Base-by-base conservation (phyloP, 2,329 filamentous ascomycete genomes). In the Curvularia lunata region DNA sequence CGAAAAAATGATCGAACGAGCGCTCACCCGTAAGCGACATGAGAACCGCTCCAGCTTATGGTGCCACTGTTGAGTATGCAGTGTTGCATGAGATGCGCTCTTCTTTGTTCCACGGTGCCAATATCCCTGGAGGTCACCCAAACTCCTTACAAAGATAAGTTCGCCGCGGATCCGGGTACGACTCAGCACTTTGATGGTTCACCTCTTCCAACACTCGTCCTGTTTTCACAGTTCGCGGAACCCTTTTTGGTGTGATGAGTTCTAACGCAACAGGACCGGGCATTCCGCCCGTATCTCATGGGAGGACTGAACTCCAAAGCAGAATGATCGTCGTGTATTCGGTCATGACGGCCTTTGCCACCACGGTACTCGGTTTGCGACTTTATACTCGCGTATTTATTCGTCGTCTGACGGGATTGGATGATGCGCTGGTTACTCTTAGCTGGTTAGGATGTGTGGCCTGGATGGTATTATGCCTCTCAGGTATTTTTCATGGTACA, bases 331-430 rank as follows among this genome's bases (percentile, higher is more conserved):
- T 60, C 30, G 48, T 64, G 21, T 62, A 65, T 50, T 40, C 58
- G 23, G 46, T 52, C 3, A 52, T 64, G 54, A 67, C 58, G 10
- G 49, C 49, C 7, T 19, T 67, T 9, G 64, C 64, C 21, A 54
- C 61, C 5, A 27, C 61, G 8, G 40, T 61, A 13, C 50, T 67
- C 8, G 52, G 38, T 1, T 45, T 67, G 40, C 58, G 64, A 37
- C 19, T 67, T n/a, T 64, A 66, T 48, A 67, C 64, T 7, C 61
- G 64, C 9, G 52, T 54, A 19, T 62, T 56, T 45, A 59, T 67
- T 48, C 54, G 52, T 16, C 32, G 32, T 10, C 52, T 27, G 19
- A 54, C 58, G 2, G 63, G 63, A n/a, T 25, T 62, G 23, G 64
- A 67, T 37, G 64, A 67, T 45, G 40, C 32, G 27, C 34, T 66